Base-by-base conservation (phyloP, 202 grass and related monocot species). In the Bolboschoenoplectus hybrid region DNA sequence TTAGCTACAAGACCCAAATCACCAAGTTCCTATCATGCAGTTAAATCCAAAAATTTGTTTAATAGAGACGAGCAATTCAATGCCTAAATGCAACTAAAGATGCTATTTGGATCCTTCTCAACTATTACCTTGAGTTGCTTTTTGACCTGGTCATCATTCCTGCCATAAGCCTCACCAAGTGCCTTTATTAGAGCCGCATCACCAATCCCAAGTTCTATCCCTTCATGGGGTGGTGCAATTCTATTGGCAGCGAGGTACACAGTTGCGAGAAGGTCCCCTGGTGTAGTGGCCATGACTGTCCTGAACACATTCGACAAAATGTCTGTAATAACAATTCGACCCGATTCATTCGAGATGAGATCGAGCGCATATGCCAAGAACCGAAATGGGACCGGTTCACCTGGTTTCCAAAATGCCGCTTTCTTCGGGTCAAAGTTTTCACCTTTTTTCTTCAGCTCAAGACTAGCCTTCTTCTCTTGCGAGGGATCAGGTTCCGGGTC, bases 1-100 rank as follows among this genome's bases (percentile, higher is more conserved):
- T 98, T 98, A 0, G 93, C 96, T 83, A 98, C 93, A 85, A 98
- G 90, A 52, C 96, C 96, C 84, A 98, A 90, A 88, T 98, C 96
- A 82, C 96, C 96, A 83, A 98, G 83, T 89, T 95, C 96, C 96
- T 98, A 80, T 16, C 52, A 80, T 61, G 53, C 34, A 53, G 3
- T 80, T 61, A 61, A 44, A 10, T 43, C 6, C 3, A 10, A 11
- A 58, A 57, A 57, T n/a, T 58, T n/a, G 53, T 80, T 60, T 60
- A 71, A 81, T 5, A 85, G 9, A 88, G 82, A 86, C 34, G 82
- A 84, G 11, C 12, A 52, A 87, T 56, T 87, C 82, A 87, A 50
- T 68, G 41, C 76, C 44, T 34, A 67, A 35, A 60, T 80, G 64
- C 52, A 63, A 82, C 32, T 86, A 63, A 3, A 67, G 9, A 78